phyloP scores from a whole-genome alignment of 345 rosid species.

The Brassica juncea region DNA sequence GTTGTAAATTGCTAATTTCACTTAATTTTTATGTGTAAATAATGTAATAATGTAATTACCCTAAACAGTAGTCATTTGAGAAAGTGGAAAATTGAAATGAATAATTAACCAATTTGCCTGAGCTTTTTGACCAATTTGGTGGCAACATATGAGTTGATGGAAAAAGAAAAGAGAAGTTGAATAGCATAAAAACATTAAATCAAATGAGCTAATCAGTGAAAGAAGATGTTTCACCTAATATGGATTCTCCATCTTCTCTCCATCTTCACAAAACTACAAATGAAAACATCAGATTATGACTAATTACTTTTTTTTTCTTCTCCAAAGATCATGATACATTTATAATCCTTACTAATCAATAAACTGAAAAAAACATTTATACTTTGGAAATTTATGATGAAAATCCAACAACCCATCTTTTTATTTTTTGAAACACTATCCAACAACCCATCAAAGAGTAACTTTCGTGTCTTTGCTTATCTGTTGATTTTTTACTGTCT shows the following conservation, averaged over 20 bases:
- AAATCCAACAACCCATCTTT: conserved; percentile 26
- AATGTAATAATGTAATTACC: background rate
- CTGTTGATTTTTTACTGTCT: conserved; percentile 24
- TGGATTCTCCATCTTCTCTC: conserved; percentile 20
- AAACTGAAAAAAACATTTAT: conserved; percentile 11
- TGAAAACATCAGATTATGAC: conserved; percentile 17
- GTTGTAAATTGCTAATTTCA: background rate
- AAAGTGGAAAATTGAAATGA: background rate
- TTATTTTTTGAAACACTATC: background rate
- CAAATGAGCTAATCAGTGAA: conserved; percentile 17
- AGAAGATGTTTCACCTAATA: conserved; percentile 35
- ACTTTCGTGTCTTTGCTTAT: conserved; percentile 12
- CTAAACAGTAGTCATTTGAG: background rate
- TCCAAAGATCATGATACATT: conserved; percentile 21
- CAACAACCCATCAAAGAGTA: conserved; percentile 28
- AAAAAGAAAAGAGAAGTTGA: background rate
- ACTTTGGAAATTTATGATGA: conserved; percentile 8
- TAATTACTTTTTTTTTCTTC: conserved; percentile 12
- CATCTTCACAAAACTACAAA: conserved; percentile 14
- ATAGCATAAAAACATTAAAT: background rate
- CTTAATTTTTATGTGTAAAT: background rate
- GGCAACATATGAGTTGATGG: conserved; percentile 29
- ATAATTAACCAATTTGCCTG: conserved; percentile 20
- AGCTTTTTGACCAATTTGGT: conserved; percentile 38
- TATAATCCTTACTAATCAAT: conserved; percentile 19